These are phyloP conservation scores for Plectranthus barbatus DNA, from an alignment of 257 asterid species.

Conservation along the genomic window DNA sequence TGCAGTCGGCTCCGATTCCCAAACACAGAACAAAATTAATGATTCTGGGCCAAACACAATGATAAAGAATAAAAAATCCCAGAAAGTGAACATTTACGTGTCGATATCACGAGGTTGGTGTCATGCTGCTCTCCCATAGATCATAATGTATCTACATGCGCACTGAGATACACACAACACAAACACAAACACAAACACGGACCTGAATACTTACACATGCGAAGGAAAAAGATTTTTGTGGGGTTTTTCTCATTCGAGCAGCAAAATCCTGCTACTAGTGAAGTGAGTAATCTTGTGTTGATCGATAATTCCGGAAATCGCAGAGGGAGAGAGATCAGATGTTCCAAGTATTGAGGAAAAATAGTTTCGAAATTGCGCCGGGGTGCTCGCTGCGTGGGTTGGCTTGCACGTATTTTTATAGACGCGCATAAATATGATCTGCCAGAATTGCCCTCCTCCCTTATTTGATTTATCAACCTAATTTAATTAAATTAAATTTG, in stretches of 20 bases:
- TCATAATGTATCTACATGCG: background rate
- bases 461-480: background rate
- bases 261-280: background rate
- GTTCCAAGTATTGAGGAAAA: conserved; percentile 5
- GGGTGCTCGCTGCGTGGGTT: background rate
- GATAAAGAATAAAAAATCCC: background rate
- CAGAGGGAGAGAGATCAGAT: conserved; percentile 1
- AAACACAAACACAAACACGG: background rate
- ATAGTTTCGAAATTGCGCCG: background rate
- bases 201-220: conserved; percentile 13
- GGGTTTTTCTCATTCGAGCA: background rate
- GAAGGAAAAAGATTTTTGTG: background rate
- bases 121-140: background rate
- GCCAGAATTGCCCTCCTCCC: conserved; percentile 5
- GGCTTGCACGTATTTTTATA: conserved; percentile 10
- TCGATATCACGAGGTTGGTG: background rate
- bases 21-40: background rate
- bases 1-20: conserved; percentile 4
- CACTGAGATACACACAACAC: background rate
- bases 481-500: no score
- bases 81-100: no score
- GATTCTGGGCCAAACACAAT: background rate
- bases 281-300: background rate
- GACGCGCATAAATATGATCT: background rate
- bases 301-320: background rate